These are phyloP conservation scores for Pseudonitzschia multiseries DNA, from an alignment of 108 stramenopile species.

Conservation along the genomic window DNA sequence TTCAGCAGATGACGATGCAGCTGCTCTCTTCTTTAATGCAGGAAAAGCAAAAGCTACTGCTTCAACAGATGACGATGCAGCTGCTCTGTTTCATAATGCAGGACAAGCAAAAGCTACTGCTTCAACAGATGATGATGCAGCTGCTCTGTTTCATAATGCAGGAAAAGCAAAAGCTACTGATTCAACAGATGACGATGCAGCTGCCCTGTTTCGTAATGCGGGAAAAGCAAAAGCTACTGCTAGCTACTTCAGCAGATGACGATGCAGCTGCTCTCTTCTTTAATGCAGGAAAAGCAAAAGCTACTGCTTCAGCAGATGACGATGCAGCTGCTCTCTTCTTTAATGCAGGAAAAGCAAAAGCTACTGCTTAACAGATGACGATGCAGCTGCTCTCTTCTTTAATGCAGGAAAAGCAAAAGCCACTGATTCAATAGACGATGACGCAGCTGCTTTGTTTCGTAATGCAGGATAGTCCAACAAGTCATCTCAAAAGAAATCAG, in stretches of 20 bases:
- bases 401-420: not conserved
- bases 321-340: not conserved
- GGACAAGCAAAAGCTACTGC: not conserved
- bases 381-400: constrained; percentile 2
- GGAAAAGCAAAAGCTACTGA: not conserved
- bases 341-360: not conserved
- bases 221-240: not conserved
- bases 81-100: not conserved
- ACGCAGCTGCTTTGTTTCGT: too few relatives aligned
- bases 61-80: not conserved
- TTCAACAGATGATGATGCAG: not conserved
- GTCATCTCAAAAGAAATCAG: not conserved
- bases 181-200: not conserved
- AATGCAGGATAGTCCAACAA: too few relatives aligned
- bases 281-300: not conserved
- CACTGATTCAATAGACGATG: not conserved
- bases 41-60: not conserved
- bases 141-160: not conserved
- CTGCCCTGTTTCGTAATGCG: not conserved
- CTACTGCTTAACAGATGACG: not conserved
- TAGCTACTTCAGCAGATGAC: not conserved
- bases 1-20: not conserved
- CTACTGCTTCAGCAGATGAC: not conserved
- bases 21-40: constrained; percentile 4
- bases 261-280: not conserved